Conservation (phyloP, 2,329 filamentous ascomycete species). For the Aspergillus caelatus region DNA sequence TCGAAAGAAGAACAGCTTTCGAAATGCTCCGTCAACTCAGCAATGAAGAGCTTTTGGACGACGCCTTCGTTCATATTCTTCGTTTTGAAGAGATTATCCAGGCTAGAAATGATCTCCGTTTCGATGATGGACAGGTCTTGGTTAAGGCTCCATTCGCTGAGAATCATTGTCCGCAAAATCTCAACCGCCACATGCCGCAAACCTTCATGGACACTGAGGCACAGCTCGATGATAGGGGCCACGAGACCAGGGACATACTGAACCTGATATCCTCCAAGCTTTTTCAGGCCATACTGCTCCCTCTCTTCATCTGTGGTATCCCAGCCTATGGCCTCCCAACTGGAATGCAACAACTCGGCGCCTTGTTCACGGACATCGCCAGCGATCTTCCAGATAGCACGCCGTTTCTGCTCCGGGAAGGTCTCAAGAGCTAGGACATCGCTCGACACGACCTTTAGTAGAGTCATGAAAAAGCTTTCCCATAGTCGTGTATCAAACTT, state of each 20-base stretch:
- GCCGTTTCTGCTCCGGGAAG: constrained; percentile 92
- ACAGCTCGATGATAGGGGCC: constrained; percentile 88
- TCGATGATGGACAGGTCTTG: constrained; percentile 90
- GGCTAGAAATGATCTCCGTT: constrained; percentile 92
- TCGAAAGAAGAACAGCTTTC: constrained; percentile 68
- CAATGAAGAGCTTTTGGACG: constrained; percentile 88
- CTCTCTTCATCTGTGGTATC: constrained; percentile 82
- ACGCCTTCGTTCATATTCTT: constrained; percentile 86
- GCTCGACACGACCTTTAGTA: constrained; percentile 87
- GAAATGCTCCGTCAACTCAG: constrained; percentile 81
- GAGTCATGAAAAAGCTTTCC: constrained; percentile 87
- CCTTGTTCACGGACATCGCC: constrained; percentile 93
- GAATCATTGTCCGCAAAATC: constrained; percentile 95
- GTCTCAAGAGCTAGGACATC: constrained; percentile 88
- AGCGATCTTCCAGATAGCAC: constrained; percentile 98
- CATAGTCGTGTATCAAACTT: constrained; percentile 90
- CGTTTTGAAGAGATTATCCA: constrained; percentile 87
- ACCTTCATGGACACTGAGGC: constrained; percentile 91
- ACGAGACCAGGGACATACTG: constrained; percentile 95
- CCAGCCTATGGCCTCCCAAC: constrained; percentile 97
- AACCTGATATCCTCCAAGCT: constrained; percentile 95
- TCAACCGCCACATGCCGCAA: constrained; percentile 87
- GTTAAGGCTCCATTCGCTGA: constrained; percentile 96
- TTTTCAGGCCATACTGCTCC: constrained; percentile 73
- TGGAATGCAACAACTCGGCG: constrained; percentile 78